Evolutionary conservation across 805 yeast genomes (phyloP).

Genomic region (Cyberlindnera euphorbiae): DNA sequence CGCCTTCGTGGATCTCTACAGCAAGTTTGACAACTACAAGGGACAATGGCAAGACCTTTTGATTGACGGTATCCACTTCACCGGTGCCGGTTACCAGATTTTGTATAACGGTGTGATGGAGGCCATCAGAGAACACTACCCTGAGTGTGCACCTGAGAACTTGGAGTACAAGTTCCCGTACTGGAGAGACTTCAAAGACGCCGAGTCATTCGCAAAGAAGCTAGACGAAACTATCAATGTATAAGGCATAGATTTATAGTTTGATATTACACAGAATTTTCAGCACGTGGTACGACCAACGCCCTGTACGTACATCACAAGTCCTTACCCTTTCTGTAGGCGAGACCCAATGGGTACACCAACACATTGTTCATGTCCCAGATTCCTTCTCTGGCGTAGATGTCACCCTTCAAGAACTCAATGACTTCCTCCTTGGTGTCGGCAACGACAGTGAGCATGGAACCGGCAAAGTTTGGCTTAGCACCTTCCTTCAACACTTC

Average conservation of each 20-base stretch:
- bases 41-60: constrained; percentile 38
- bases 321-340: constrained; percentile 38
- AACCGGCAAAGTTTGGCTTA: constrained; percentile 58
- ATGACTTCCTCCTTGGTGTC: constrained; percentile 60
- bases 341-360: constrained; percentile 50
- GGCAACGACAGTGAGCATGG: constrained; percentile 59
- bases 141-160: constrained; percentile 42
- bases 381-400: constrained; percentile 58
- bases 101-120: constrained; percentile 40
- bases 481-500: constrained; percentile 38
- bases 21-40: constrained; percentile 34
- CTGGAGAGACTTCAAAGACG: constrained; percentile 34
- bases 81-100: constrained; percentile 47
- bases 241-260: too few species aligned
- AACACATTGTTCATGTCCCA: constrained; percentile 69
- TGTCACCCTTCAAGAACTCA: constrained; percentile 58
- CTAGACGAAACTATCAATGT: constrained; percentile 3
- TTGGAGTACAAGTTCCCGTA: constrained; percentile 33
- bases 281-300: too few species aligned
- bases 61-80: constrained; percentile 57
- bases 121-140: constrained; percentile 38
- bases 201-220: constrained; percentile 8
- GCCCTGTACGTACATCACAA: too few species aligned
- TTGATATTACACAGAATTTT: too few species aligned
- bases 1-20: constrained; percentile 56